phyloP scores from a whole-genome alignment of 2,329 filamentous ascomycete species.

The Leptoxyphium fumago region DNA sequence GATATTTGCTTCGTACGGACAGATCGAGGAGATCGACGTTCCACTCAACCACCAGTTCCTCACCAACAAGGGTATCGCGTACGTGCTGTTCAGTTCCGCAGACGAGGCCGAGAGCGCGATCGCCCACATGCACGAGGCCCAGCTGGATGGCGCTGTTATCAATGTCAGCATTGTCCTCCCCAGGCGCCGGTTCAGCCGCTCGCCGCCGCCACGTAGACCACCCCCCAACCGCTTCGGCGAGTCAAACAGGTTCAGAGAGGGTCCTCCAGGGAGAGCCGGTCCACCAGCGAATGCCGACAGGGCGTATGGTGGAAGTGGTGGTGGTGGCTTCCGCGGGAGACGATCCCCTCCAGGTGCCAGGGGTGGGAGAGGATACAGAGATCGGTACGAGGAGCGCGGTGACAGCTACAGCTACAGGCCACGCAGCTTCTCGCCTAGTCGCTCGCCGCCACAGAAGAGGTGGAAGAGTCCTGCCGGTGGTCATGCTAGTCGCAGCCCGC shows the following conservation, averaged over 20 bases:
- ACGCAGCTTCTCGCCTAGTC: conserved; percentile 8
- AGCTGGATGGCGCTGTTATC: conserved; percentile 69
- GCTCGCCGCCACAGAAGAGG: conserved; percentile 10
- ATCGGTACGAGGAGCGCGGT: conserved; percentile 17
- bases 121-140: conserved; percentile 95
- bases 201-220: conserved; percentile 57
- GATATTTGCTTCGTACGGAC: conserved; percentile 81
- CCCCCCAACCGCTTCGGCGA: conserved; percentile 36
- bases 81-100: conserved; percentile 68
- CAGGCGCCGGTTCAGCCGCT: conserved; percentile 64
- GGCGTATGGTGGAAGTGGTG: conserved; percentile 9
- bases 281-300: conserved; percentile 5
- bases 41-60: conserved; percentile 77
- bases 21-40: conserved; percentile 74
- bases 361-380: conserved; percentile 13
- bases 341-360: conserved; percentile 2
- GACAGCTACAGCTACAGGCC: conserved; percentile 16
- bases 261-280: conserved; percentile 19
- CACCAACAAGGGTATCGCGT: conserved; percentile 84
- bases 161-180: conserved; percentile 82
- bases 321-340: conserved; percentile 13
- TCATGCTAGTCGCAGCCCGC: conserved; percentile 9
- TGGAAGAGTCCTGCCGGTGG: conserved; percentile 40
- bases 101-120: conserved; percentile 76
- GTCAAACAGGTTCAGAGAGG: conserved; percentile 19